Conservation (phyloP, 2,329 filamentous ascomycete species). For the Cyanodermella asteris region DNA sequence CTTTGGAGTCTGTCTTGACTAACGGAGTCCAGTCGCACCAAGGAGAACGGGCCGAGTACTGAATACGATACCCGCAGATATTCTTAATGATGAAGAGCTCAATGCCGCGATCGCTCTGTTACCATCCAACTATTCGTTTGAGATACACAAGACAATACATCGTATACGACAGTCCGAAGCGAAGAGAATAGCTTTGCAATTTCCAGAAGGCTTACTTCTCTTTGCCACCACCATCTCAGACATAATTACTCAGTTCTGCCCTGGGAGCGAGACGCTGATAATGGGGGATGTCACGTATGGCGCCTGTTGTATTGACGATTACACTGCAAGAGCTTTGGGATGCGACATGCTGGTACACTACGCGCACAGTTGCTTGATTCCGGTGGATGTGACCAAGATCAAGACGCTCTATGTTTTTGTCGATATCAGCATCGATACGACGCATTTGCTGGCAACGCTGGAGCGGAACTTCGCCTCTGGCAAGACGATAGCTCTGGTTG, state of each 20-base stretch:
- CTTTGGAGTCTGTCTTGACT: background rate
- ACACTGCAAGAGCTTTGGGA: constrained; percentile 78
- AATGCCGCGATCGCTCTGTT: constrained; percentile 72
- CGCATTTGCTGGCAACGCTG: constrained; percentile 67
- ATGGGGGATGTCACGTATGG: constrained; percentile 99
- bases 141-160: constrained; percentile 95
- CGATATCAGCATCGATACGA: constrained; percentile 84
- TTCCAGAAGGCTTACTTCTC: constrained; percentile 82
- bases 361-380: constrained; percentile 88
- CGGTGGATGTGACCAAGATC: constrained; percentile 88
- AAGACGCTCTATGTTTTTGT: constrained; percentile 97
- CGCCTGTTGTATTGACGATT: constrained; percentile 96
- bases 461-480: constrained; percentile 69
- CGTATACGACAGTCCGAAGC: constrained; percentile 62
- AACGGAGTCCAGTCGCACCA: constrained; percentile 35
- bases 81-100: constrained; percentile 64
- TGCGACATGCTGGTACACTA: constrained; percentile 94
- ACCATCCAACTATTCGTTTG: constrained; percentile 92
- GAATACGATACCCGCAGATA: constrained; percentile 75
- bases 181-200: constrained; percentile 78
- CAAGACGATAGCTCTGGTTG: constrained; percentile 79
- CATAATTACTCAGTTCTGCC: constrained; percentile 84
- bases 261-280: constrained; percentile 76
- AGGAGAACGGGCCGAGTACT: constrained; percentile 57
- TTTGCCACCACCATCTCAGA: constrained; percentile 97